Percentiles rank a stretch among this genome's conserved stretches.
phyloP scores from a whole-genome alignment of 768 basidiomycete genomes.

The Termitomyces eurrhizus region DNA sequence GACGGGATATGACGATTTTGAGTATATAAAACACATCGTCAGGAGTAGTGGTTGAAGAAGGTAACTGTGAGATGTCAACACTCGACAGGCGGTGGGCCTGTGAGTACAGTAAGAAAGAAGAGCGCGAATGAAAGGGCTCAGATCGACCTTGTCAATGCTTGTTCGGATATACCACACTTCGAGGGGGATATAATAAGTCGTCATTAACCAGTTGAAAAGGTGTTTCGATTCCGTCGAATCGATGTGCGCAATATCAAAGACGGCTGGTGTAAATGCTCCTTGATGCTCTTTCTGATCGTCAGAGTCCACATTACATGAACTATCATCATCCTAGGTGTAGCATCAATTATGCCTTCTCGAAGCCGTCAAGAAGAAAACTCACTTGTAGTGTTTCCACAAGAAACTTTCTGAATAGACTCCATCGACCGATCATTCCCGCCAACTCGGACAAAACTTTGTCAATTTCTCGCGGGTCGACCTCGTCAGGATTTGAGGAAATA shows the following conservation, averaged over 20 bases:
- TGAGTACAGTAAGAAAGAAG: constrained; percentile 3
- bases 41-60: constrained; percentile 68
- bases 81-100: constrained; percentile 88
- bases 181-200: constrained; percentile 79
- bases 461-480: constrained; percentile 85
- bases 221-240: constrained; percentile 50
- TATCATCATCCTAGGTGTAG: constrained; percentile 15
- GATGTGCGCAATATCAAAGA: constrained; percentile 26
- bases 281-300: constrained; percentile 6
- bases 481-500: constrained; percentile 33
- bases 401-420: constrained; percentile 89
- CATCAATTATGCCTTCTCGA: neutral
- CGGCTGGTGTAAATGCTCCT: neutral
- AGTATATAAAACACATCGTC: constrained; percentile 97
- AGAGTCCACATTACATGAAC: constrained; percentile 11
- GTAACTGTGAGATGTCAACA: constrained; percentile 61
- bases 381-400: constrained; percentile 72
- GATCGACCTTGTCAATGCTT: constrained; percentile 78
- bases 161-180: constrained; percentile 90
- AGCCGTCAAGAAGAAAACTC: constrained; percentile 11
- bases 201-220: constrained; percentile 64
- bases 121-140: neutral
- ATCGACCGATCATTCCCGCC: constrained; percentile 86
- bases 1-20: constrained; percentile 74
- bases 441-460: constrained; percentile 88